A percentile compares a stretch with the other conserved stretches of the same genome.
Evolutionary conservation across 2,329 filamentous ascomycete species (phyloP).

Genomic region (Clonostachys rhizophaga): DNA sequence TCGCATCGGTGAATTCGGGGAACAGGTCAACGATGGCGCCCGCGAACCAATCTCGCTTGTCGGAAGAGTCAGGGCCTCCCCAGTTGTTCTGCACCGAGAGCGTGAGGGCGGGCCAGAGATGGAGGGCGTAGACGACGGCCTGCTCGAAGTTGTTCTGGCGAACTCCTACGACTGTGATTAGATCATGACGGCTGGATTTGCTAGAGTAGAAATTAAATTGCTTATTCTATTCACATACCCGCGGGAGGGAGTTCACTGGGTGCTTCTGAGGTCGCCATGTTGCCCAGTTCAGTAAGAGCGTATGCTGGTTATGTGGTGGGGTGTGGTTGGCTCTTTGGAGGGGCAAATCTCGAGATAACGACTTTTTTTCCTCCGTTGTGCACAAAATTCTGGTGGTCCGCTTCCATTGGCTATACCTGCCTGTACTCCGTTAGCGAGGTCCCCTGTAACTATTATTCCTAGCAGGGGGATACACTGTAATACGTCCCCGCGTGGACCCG

Average conservation of each 20-base stretch:
- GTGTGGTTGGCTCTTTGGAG: conserved; percentile 7
- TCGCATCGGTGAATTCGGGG: conserved; percentile 51
- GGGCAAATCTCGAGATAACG: conserved; percentile 1
- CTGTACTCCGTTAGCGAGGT: too few relatives aligned
- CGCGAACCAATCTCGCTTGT: conserved; percentile 96
- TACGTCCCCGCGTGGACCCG: too few relatives aligned
- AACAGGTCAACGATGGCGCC: conserved; percentile 83
- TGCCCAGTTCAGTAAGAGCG: neutral
- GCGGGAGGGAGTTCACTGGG: conserved; percentile 7
- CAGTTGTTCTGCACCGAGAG: conserved; percentile 84
- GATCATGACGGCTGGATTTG: neutral
- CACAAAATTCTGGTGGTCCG: too few relatives aligned
- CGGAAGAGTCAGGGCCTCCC: conserved; percentile 76
- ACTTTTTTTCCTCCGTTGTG: too few relatives aligned
- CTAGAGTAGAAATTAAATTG: neutral
- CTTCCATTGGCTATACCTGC: too few relatives aligned
- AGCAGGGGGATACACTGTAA: too few relatives aligned
- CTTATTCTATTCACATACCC: conserved; percentile 3
- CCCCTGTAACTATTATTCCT: too few relatives aligned
- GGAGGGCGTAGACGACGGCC: conserved; percentile 76
- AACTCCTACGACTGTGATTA: neutral
- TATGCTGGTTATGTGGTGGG: neutral
- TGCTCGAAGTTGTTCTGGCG: conserved; percentile 73
- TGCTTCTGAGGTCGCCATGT: conserved; percentile 3
- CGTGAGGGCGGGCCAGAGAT: conserved; percentile 83